Evolutionary conservation across 805 yeast genomes (phyloP).

Genomic region (Torulaspora maleeae): DNA sequence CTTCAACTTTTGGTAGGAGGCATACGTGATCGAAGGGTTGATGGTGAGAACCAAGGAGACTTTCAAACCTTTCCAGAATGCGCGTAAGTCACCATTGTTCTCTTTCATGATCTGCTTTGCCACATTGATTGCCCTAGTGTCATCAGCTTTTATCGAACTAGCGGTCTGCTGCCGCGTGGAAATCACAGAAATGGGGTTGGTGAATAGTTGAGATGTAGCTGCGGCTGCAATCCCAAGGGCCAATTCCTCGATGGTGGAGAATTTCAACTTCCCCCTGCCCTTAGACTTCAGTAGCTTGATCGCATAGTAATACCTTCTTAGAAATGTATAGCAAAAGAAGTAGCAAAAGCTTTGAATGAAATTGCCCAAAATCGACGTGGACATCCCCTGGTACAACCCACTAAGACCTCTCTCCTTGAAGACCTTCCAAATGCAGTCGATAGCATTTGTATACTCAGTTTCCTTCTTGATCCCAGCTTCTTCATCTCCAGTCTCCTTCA

Average conservation of each 20-base stretch:
- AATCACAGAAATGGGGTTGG: conserved; percentile 75
- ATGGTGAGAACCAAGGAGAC: conserved; percentile 72
- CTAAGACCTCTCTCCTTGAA: conserved; percentile 52
- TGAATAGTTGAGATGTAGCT: conserved; percentile 71
- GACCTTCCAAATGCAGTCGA: conserved; percentile 60
- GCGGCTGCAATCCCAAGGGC: conserved; percentile 77
- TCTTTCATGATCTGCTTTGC: conserved; percentile 46
- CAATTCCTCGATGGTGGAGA: conserved; percentile 58
- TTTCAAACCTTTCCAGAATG: conserved; percentile 80
- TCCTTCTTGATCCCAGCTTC: neutral
- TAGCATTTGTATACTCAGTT: conserved; percentile 46
- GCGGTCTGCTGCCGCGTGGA: conserved; percentile 64
- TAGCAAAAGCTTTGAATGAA: conserved; percentile 78
- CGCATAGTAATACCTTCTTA: conserved; percentile 51
- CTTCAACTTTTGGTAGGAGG: conserved; percentile 67
- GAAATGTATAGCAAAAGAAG: conserved; percentile 81
- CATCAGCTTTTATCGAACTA: conserved; percentile 29
- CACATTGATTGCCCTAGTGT: conserved; percentile 32
- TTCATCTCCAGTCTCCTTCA: conserved; percentile 17
- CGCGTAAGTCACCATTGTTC: conserved; percentile 55
- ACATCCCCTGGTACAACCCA: conserved; percentile 71
- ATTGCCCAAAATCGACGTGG: conserved; percentile 61
- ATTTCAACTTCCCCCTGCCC: conserved; percentile 7
- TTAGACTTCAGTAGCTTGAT: conserved; percentile 25
- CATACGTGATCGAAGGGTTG: conserved; percentile 85